A percentile compares a stretch with the other conserved stretches of the same genome.
Conservation (phyloP, 1,284 basidiomycete genomes). For the Moniliophthora roreri region DNA sequence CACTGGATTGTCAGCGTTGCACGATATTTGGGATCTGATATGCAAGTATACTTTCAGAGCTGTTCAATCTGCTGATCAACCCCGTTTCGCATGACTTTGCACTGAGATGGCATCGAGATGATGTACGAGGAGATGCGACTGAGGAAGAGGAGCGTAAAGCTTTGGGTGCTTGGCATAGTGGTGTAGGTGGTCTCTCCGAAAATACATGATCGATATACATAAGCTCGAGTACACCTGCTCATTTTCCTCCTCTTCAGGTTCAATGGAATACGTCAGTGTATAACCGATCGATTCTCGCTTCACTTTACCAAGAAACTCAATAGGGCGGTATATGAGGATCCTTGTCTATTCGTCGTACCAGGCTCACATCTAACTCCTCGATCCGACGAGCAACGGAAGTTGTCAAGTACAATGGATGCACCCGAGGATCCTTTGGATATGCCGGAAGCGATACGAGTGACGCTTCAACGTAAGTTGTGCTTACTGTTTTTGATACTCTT, state of each 20-base stretch:
- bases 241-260: constrained; percentile 42
- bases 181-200: constrained; percentile 50
- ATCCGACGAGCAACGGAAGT: constrained; percentile 57
- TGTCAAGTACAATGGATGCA: constrained; percentile 53
- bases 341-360: constrained; percentile 76
- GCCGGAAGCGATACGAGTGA: constrained; percentile 65
- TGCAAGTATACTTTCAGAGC: constrained; percentile 43
- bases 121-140: constrained; percentile 63
- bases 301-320: neutral
- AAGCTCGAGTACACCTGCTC: neutral
- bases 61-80: constrained; percentile 82
- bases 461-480: constrained; percentile 55
- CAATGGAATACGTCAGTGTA: constrained; percentile 84
- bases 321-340: constrained; percentile 74
- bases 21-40: neutral
- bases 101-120: constrained; percentile 83
- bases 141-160: constrained; percentile 64
- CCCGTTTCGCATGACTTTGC: constrained; percentile 70
- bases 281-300: neutral
- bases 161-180: constrained; percentile 64
- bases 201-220: no score
- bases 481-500: neutral
- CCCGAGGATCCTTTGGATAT: constrained; percentile 63
- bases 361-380: constrained; percentile 63
- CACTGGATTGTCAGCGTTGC: no score